phyloP scores from a whole-genome alignment of 805 yeast species.

The Saturnispora hagleri region DNA sequence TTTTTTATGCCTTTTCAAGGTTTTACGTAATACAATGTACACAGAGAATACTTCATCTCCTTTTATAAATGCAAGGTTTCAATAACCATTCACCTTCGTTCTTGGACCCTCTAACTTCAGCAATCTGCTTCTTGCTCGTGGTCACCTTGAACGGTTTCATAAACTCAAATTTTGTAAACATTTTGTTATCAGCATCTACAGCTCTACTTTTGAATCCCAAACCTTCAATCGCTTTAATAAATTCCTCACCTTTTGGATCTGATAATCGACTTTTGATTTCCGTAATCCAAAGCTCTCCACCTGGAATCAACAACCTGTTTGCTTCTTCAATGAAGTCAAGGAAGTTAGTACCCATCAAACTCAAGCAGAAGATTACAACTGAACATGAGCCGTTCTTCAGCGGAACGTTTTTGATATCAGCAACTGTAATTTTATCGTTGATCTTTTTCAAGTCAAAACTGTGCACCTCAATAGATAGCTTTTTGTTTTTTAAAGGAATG shows the following conservation, averaged over 20 bases:
- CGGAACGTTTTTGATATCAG: constrained; percentile 90
- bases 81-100: constrained; percentile 85
- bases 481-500: constrained; percentile 11
- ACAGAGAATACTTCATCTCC: constrained; percentile 42
- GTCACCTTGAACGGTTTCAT: constrained; percentile 76
- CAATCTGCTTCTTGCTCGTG: constrained; percentile 44
- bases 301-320: constrained; percentile 71
- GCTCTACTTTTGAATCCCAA: constrained; percentile 81
- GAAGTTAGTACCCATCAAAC: constrained; percentile 96
- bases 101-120: constrained; percentile 45
- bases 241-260: constrained; percentile 70
- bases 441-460: constrained; percentile 86
- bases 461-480: constrained; percentile 54
- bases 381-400: constrained; percentile 69
- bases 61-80: constrained; percentile 93
- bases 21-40: neutral
- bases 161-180: constrained; percentile 93
- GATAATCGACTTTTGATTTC: constrained; percentile 89
- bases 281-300: constrained; percentile 95
- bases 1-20: neutral
- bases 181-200: constrained; percentile 80
- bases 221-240: constrained; percentile 66
- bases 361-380: constrained; percentile 86
- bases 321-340: constrained; percentile 89
- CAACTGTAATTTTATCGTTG: constrained; percentile 91